A percentile compares a stretch with the other conserved stretches of the same genome.
phyloP scores from a whole-genome alignment of 371 early-diverging fungal species.

The Lichtheimia ramosa region DNA sequence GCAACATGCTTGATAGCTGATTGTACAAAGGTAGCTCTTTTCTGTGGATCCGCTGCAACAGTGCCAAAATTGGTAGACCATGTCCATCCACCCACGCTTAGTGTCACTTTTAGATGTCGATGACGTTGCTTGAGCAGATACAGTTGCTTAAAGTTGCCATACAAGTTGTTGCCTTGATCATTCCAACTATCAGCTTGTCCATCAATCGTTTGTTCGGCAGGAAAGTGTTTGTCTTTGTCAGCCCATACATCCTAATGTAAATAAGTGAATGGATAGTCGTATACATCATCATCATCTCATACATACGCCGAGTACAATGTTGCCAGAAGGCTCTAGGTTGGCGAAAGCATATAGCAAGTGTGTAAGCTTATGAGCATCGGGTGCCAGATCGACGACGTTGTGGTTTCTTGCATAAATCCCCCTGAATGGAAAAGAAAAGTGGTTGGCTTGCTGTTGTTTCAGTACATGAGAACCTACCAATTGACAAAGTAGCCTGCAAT shows the following conservation, averaged over 20 bases:
- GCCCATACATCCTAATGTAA: constrained; percentile 41
- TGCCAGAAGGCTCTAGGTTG: constrained; percentile 69
- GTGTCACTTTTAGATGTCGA: constrained; percentile 65
- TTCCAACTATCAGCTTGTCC: constrained; percentile 59
- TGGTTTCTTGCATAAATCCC: constrained; percentile 74
- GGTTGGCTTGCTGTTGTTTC: not conserved
- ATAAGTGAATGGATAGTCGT: not conserved
- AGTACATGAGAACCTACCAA: constrained; percentile 15
- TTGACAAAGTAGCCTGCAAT: constrained; percentile 38
- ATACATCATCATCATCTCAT: too few relatives aligned
- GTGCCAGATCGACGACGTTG: constrained; percentile 61
- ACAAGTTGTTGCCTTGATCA: constrained; percentile 64
- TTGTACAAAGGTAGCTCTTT: constrained; percentile 62
- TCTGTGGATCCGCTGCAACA: constrained; percentile 59
- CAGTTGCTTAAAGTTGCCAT: constrained; percentile 82
- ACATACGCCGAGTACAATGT: constrained; percentile 58
- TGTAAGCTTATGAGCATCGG: constrained; percentile 62
- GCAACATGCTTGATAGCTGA: constrained; percentile 60
- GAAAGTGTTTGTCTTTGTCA: constrained; percentile 48
- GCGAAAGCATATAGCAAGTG: constrained; percentile 91
- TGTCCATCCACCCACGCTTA: constrained; percentile 90
- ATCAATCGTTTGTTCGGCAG: constrained; percentile 43
- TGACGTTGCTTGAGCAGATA: constrained; percentile 72
- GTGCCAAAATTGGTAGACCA: constrained; percentile 82
- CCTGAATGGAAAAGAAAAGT: constrained; percentile 33